Evolutionary conservation across 768 basidiomycete genomes (phyloP).

Genomic region (Boletus rex-veris): DNA sequence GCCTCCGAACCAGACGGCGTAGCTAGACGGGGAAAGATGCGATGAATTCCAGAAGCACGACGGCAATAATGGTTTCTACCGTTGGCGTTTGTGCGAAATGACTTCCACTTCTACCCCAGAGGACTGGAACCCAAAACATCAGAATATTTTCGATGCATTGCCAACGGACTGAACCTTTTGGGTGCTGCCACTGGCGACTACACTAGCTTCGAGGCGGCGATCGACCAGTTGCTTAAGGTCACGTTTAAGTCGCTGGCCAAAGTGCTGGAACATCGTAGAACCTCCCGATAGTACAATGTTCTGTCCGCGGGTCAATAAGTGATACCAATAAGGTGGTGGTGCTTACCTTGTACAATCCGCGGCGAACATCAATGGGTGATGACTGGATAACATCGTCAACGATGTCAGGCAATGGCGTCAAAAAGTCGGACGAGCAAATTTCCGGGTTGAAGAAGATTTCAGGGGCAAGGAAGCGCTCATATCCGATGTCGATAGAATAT

Average conservation of each 20-base stretch:
- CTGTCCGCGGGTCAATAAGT: conserved; percentile 35
- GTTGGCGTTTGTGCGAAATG: conserved; percentile 96
- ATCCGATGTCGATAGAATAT: conserved; percentile 93
- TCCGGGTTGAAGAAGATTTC: conserved; percentile 99
- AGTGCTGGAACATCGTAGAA: conserved; percentile 99
- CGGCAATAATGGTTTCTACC: conserved; percentile 41
- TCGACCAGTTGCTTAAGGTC: conserved; percentile 95
- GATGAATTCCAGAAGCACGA: conserved; percentile 3
- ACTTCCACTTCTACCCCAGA: conserved; percentile 98
- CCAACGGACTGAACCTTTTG: conserved; percentile 55
- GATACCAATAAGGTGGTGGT: background rate
- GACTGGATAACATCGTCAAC: conserved; percentile 95
- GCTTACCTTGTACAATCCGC: conserved; percentile 89
- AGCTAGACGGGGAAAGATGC: conserved; percentile 38
- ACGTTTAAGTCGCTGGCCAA: conserved; percentile 93
- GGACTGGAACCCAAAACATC: conserved; percentile 49
- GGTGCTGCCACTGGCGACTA: conserved; percentile 65
- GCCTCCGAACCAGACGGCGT: conserved; percentile 98
- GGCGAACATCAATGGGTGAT: conserved; percentile 94
- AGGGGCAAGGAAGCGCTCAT: conserved; percentile 97
- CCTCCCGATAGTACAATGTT: conserved; percentile 98
- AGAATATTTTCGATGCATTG: background rate
- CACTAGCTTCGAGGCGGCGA: conserved; percentile 77
- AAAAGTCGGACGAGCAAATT: conserved; percentile 95
- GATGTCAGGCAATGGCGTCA: conserved; percentile 93